Percentiles rank a stretch among this genome's conserved stretches.
phyloP scores from a whole-genome alignment of 306 rosid species.

The Castanea crenata region DNA sequence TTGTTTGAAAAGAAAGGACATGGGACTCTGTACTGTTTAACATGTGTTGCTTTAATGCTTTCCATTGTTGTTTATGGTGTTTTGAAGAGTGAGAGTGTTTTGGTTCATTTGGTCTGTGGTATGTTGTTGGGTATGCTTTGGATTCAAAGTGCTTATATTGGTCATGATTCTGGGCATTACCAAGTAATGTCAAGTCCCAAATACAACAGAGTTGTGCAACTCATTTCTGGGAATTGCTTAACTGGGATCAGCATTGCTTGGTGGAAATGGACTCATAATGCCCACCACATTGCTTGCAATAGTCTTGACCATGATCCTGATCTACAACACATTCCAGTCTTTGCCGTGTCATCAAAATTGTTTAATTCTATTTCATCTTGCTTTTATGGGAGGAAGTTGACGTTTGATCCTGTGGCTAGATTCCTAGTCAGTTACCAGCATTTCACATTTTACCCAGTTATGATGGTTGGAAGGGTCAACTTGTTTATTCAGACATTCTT shows the following conservation, averaged over 20 bases:
- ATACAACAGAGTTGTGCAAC: conserved; percentile 50
- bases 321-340: conserved; percentile 81
- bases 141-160: conserved; percentile 81
- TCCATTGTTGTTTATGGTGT: conserved; percentile 47
- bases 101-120: conserved; percentile 55
- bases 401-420: conserved; percentile 69
- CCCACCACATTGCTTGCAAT: conserved; percentile 82
- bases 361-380: conserved; percentile 52
- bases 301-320: conserved; percentile 89
- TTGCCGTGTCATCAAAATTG: conserved; percentile 61
- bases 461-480: conserved; percentile 66
- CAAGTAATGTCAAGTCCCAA: conserved; percentile 49
- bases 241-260: conserved; percentile 93
- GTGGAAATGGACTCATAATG: conserved; percentile 98
- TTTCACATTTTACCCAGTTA: conserved; percentile 66
- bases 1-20: conserved; percentile 61
- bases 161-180: conserved; percentile 88
- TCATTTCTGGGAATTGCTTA: conserved; percentile 76
- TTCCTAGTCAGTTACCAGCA: conserved; percentile 76
- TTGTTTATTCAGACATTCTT: conserved; percentile 64
- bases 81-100: conserved; percentile 31
- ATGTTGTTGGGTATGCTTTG: conserved; percentile 71
- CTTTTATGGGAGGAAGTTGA: conserved; percentile 65
- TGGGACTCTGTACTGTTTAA: conserved; percentile 28
- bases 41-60: conserved; percentile 31